phyloP scores from a whole-genome alignment of 805 yeast species.

The Suhomyces pyralidae region DNA sequence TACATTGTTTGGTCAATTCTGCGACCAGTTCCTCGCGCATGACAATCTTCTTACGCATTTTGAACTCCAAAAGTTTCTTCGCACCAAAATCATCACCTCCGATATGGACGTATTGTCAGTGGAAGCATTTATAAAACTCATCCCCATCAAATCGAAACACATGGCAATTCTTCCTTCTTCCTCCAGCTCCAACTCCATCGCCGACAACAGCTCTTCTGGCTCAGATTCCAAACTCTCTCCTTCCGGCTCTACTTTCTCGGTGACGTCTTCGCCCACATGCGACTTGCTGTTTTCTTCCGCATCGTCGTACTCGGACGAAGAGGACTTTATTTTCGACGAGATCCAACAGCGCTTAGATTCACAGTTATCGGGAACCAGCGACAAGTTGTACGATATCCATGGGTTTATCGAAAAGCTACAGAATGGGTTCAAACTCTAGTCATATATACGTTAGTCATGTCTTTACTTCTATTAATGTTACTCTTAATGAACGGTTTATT shows the following conservation, averaged over 20 bases:
- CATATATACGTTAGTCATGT: neutral
- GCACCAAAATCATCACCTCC: constrained; percentile 7
- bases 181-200: constrained; percentile 5
- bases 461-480: neutral
- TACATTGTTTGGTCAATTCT: neutral
- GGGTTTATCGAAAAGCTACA: constrained; percentile 22
- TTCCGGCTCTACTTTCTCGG: neutral
- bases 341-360: constrained; percentile 20
- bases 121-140: constrained; percentile 13
- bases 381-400: constrained; percentile 23
- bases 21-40: neutral
- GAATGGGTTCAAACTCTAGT: constrained; percentile 15
- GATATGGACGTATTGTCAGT: constrained; percentile 5
- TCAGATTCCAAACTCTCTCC: neutral
- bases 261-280: neutral
- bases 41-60: constrained; percentile 6
- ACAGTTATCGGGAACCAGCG: constrained; percentile 21
- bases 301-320: constrained; percentile 16
- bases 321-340: constrained; percentile 23
- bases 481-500: neutral
- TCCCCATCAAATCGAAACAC: constrained; percentile 12
- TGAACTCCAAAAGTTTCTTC: constrained; percentile 10
- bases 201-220: constrained; percentile 7
- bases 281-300: constrained; percentile 5
- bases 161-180: constrained; percentile 1